Conservation (phyloP, 352 stramenopile genomes). For the Phytopythium vexans region DNA sequence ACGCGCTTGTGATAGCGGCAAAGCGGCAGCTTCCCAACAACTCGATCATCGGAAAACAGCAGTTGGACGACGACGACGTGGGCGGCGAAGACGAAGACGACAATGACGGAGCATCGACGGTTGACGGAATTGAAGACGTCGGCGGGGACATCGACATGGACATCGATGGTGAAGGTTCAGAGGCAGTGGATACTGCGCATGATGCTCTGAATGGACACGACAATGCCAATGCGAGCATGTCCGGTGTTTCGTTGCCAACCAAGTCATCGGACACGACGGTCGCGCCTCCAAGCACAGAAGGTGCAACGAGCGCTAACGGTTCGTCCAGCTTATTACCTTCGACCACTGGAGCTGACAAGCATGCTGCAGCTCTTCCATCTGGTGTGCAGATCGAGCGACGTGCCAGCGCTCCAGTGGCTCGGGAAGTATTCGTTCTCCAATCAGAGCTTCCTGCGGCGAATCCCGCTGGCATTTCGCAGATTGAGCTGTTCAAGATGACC, state of each 20-base stretch:
- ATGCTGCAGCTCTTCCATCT: not conserved
- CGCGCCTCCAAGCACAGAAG: not conserved
- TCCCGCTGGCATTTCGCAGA: slow-evolving; percentile 48
- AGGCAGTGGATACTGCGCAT: slow-evolving; percentile 8
- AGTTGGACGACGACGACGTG: slow-evolving; percentile 27
- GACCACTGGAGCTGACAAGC: not conserved
- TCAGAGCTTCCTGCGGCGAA: slow-evolving; percentile 43
- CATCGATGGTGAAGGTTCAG: slow-evolving; percentile 20
- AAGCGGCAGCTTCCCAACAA: slow-evolving; percentile 84
- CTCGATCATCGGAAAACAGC: slow-evolving; percentile 52
- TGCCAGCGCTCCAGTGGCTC: slow-evolving; percentile 4
- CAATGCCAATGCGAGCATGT: not conserved
- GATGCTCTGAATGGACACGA: not conserved
- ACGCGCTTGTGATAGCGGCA: slow-evolving; percentile 64
- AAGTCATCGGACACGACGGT: not conserved
- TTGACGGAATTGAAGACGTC: no score
- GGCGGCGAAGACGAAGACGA: slow-evolving; percentile 27
- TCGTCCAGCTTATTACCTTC: no score
- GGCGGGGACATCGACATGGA: not conserved
- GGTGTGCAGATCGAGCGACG: not conserved
- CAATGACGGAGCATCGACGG: slow-evolving; percentile 4
- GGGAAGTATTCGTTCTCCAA: slow-evolving; percentile 46
- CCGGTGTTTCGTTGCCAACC: not conserved
- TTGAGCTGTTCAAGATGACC: slow-evolving; percentile 70
- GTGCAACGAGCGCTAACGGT: not conserved